These are phyloP conservation scores for Groenewaldozyma tartarivorans DNA, from an alignment of 805 yeast species.

Conservation along the genomic window DNA sequence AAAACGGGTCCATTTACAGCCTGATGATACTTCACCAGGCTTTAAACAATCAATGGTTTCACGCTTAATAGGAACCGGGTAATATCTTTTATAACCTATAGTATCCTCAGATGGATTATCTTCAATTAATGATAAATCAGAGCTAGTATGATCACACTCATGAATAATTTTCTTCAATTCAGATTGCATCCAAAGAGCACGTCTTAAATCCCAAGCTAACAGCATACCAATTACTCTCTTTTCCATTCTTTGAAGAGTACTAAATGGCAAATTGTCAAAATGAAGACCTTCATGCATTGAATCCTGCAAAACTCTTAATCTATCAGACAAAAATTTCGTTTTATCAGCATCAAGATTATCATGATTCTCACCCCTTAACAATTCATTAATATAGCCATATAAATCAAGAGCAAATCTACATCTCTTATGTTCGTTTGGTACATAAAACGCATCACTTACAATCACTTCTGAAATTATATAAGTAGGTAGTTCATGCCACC, in stretches of 20 bases:
- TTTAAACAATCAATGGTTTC: slow-evolving; percentile 17
- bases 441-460: slow-evolving; percentile 42
- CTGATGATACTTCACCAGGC: neutral
- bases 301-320: too few species aligned
- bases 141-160: slow-evolving; percentile 31
- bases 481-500: slow-evolving; percentile 41
- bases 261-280: too few species aligned
- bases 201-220: too few species aligned
- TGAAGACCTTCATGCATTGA: too few species aligned
- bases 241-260: too few species aligned
- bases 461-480: slow-evolving; percentile 37
- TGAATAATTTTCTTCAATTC: too few species aligned
- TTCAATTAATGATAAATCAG: slow-evolving; percentile 6
- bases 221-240: too few species aligned
- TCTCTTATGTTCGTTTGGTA: slow-evolving; percentile 48
- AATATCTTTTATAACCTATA: slow-evolving; percentile 28
- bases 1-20: slow-evolving; percentile 24
- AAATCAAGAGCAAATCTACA: slow-evolving; percentile 37
- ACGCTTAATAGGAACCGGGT: slow-evolving; percentile 7
- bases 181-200: slow-evolving; percentile 43
- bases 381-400: too few species aligned
- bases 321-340: too few species aligned
- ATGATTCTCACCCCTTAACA: too few species aligned
- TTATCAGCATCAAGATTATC: too few species aligned
- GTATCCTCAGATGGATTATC: slow-evolving; percentile 10